Evolutionary conservation across 2,329 filamentous ascomycete species (phyloP).

Genomic region (Colletotrichum ledebouriae): DNA sequence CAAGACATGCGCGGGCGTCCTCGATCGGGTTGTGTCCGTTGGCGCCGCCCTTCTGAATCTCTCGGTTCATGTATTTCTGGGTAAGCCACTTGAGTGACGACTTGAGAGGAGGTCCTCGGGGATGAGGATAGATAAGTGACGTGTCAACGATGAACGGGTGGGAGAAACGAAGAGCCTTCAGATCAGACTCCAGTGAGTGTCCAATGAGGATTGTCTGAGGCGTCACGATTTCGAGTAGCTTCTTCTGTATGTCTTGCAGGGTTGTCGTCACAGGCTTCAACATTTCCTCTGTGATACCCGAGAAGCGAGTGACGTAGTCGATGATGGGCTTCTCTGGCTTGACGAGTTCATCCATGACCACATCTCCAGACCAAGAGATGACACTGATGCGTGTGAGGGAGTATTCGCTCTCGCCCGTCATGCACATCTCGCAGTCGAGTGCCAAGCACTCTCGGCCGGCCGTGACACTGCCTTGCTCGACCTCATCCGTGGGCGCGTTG

Average conservation of each 20-base stretch:
- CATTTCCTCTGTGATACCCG: conserved; percentile 91
- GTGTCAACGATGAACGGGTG: conserved; percentile 97
- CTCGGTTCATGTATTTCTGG: conserved; percentile 85
- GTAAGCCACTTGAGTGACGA: conserved; percentile 91
- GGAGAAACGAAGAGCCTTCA: conserved; percentile 85
- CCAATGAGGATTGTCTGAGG: conserved; percentile 81
- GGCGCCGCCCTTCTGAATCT: conserved; percentile 86
- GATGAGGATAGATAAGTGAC: conserved; percentile 89
- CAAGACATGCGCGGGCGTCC: conserved; percentile 90
- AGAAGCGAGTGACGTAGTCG: conserved; percentile 92
- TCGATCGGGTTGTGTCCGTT: conserved; percentile 91
- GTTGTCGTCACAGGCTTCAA: conserved; percentile 87
- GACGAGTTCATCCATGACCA: conserved; percentile 90
- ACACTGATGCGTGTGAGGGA: conserved; percentile 92
- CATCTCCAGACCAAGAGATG: conserved; percentile 85
- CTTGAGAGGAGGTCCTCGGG: conserved; percentile 89
- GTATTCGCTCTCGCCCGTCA: conserved; percentile 82
- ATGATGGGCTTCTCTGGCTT: conserved; percentile 90
- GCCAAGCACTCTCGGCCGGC: conserved; percentile 84
- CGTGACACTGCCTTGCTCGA: conserved; percentile 86
- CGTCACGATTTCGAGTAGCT: conserved; percentile 79
- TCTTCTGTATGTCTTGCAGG: conserved; percentile 83
- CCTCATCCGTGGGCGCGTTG: conserved; percentile 74
- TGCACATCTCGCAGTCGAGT: conserved; percentile 98
- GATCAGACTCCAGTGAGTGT: conserved; percentile 85